Conservation (phyloP, 2,329 filamentous ascomycete genomes). For the Magnaporthales sp. region DNA sequence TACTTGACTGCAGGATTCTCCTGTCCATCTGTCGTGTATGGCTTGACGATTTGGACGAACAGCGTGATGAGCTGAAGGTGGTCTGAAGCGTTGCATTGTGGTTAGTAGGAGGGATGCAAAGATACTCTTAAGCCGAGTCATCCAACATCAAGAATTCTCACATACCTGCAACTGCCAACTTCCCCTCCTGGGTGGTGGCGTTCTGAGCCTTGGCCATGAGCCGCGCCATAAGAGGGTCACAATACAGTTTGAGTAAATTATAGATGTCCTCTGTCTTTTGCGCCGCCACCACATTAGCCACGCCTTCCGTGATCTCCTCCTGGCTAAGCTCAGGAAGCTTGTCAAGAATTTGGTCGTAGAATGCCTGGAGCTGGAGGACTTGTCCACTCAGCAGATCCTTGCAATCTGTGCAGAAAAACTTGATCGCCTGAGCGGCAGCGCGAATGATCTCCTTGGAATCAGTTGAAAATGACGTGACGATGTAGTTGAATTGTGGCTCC, state of each 20-base stretch:
- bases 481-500: slow-evolving; percentile 88
- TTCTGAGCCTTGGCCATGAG: slow-evolving; percentile 81
- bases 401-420: slow-evolving; percentile 96
- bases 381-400: slow-evolving; percentile 76
- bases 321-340: slow-evolving; percentile 79
- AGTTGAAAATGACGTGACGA: slow-evolving; percentile 85
- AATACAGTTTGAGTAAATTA: slow-evolving; percentile 81
- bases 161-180: slow-evolving; percentile 76
- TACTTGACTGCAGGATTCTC: slow-evolving; percentile 92
- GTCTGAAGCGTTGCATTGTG: slow-evolving; percentile 39
- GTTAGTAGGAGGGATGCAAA: slow-evolving; percentile 12
- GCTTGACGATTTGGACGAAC: slow-evolving; percentile 72
- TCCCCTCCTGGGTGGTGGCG: slow-evolving; percentile 73
- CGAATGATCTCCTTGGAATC: slow-evolving; percentile 84
- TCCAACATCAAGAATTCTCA: neutral
- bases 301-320: slow-evolving; percentile 93
- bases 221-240: slow-evolving; percentile 78
- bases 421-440: slow-evolving; percentile 87
- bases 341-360: slow-evolving; percentile 85
- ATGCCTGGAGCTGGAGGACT: slow-evolving; percentile 78
- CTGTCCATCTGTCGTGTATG: slow-evolving; percentile 61
- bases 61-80: slow-evolving; percentile 87
- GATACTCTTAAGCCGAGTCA: neutral
- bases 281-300: slow-evolving; percentile 82
- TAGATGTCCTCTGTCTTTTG: slow-evolving; percentile 77